Conservation (phyloP, 805 yeast species). For the Pichia kluyveri region DNA sequence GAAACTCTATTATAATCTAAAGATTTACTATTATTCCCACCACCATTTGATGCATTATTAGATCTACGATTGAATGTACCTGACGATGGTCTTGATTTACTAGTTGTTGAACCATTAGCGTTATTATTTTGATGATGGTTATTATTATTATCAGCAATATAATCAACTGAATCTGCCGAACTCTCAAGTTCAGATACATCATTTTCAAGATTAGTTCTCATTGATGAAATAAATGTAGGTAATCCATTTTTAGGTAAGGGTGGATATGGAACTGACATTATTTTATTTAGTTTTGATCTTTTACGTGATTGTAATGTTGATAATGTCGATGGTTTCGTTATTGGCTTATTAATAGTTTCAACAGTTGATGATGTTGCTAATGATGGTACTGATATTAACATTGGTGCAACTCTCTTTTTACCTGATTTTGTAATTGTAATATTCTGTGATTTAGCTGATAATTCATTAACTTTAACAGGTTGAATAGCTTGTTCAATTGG, state of each 20-base stretch:
- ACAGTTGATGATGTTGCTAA: not conserved
- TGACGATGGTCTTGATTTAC: not conserved
- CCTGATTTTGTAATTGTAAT: constrained; percentile 68
- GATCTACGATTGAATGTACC: not conserved
- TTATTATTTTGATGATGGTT: constrained; percentile 21
- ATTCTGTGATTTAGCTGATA: constrained; percentile 28
- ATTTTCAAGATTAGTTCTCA: constrained; percentile 30
- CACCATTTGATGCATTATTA: not conserved
- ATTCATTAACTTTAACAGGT: constrained; percentile 7
- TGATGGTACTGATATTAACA: constrained; percentile 41
- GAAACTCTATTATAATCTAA: not conserved
- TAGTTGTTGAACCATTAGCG: constrained; percentile 15
- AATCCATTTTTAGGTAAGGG: constrained; percentile 57
- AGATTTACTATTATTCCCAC: not conserved
- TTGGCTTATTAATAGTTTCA: not conserved
- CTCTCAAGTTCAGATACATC: constrained; percentile 22
- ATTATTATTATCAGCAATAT: constrained; percentile 23
- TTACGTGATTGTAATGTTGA: constrained; percentile 15
- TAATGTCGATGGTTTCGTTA: not conserved
- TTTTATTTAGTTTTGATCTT: constrained; percentile 15
- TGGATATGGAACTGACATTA: constrained; percentile 36
- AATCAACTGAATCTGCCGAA: constrained; percentile 40
- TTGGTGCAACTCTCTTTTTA: constrained; percentile 66
- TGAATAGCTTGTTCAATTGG: not conserved
- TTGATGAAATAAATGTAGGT: constrained; percentile 55